Conservation (phyloP, 2,329 filamentous ascomycete species). For the Sporothrix luriei region DNA sequence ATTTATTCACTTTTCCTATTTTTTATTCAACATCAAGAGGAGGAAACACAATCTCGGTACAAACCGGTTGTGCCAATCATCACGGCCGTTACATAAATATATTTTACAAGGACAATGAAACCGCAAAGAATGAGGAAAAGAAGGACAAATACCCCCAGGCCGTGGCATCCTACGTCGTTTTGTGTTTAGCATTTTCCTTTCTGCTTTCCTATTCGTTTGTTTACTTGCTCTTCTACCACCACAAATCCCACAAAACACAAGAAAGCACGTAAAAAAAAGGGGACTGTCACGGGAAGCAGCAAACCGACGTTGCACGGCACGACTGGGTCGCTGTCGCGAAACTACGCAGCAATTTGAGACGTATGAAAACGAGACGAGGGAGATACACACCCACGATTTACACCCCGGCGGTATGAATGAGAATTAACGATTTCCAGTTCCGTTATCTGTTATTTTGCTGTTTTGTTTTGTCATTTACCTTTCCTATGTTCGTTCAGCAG, state of each 20-base stretch:
- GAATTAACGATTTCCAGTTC: slow-evolving; percentile 23
- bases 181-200: not conserved
- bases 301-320: not conserved
- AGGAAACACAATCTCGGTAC: not conserved
- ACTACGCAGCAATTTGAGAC: slow-evolving; percentile 5
- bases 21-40: slow-evolving; percentile 4
- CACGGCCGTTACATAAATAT: slow-evolving; percentile 1
- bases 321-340: slow-evolving; percentile 18
- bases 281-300: not conserved
- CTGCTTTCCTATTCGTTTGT: not conserved
- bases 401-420: slow-evolving; percentile 32
- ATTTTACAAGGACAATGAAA: not conserved
- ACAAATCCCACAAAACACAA: not conserved
- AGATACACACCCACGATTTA: not conserved
- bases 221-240: not conserved
- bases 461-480: slow-evolving; percentile 20
- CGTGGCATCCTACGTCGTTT: not conserved
- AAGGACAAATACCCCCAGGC: slow-evolving; percentile 11
- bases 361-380: slow-evolving; percentile 8
- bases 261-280: not conserved
- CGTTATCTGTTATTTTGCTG: not conserved
- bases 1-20: no score
- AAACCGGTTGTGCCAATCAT: not conserved
- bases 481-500: not conserved
- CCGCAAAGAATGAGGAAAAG: slow-evolving; percentile 6